Base-by-base conservation (phyloP, 2,329 filamentous ascomycete genomes). In the Zymoseptoria crescenta region DNA sequence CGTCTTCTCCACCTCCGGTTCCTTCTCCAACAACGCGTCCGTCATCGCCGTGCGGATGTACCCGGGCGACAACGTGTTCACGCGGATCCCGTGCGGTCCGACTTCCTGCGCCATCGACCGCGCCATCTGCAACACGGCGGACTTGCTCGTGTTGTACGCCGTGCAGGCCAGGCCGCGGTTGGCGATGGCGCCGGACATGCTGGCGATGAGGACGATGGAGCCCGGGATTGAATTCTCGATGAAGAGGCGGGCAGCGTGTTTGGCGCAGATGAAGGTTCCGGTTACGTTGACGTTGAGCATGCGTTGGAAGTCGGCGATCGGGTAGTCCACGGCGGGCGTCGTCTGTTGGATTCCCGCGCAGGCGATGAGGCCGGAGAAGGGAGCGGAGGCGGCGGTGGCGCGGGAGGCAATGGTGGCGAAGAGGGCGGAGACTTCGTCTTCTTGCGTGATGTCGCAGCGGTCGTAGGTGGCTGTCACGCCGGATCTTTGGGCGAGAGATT, bases 391-490 rank as follows among this genome's bases (percentile, higher is more conserved):
- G 54, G 82, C 77, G n/a, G 83, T 87, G 62, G 94, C 91, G 7
- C 76, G 76, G 62, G 81, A 78, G 50, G 93, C 79, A 55, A 87
- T 80, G 28, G 75, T 77, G 70, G 91, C 85, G 48, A 95, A 79
- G 20, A 53, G 61, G 13, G 41, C 29, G 20, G 61, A 54, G 16
- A 68, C 58, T 30, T 78, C 74, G 4, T 79, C 75, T 29, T 86
- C 84, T 68, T 92, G 84, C 24, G 88, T 84, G 27, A 95, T 89
- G 70, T 95, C 90, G 62, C 91, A 82, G 62, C 84, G 83, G 69
- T 86, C 84, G 77, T 93, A 94, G 53, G 83, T 79, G 52, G 92
- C 74, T 51, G 79, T 80, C 1, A 85, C 84, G 59, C 80, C 82
- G 7, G 89, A 79, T 67, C 86, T 81, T 49, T 80, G 75, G 41